Evolutionary conservation across 1,284 basidiomycete genomes (phyloP).

Genomic region (Phellinidium pouzarii): DNA sequence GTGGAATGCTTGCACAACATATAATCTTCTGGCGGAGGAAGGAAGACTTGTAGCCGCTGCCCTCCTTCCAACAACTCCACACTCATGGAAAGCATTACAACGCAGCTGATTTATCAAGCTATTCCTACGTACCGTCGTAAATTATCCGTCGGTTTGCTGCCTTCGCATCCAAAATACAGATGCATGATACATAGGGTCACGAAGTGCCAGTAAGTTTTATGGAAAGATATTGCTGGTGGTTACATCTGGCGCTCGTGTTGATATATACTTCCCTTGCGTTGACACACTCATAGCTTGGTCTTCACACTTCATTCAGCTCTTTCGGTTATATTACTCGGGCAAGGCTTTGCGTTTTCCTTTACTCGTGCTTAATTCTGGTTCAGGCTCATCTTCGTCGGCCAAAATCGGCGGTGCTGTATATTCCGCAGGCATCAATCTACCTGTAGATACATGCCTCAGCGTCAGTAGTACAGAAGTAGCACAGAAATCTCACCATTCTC

Average conservation of each 20-base stretch:
- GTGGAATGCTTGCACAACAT: conserved; percentile 75
- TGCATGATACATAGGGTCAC: no score
- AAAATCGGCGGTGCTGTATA: conserved; percentile 36
- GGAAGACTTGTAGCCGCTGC: conserved; percentile 88
- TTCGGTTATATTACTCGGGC: neutral
- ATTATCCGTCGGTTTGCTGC: no score
- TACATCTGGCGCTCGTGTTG: no score
- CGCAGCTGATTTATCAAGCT: neutral
- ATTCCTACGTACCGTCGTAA: no score
- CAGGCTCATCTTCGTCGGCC: conserved; percentile 39
- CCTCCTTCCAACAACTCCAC: conserved; percentile 59
- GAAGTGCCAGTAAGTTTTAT: no score
- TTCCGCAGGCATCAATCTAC: conserved; percentile 36
- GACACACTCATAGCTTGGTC: neutral
- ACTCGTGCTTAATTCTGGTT: conserved; percentile 22
- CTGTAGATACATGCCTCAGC: conserved; percentile 25
- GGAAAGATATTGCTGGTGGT: no score
- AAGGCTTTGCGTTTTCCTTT: conserved; percentile 46
- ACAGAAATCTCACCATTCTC: conserved; percentile 45
- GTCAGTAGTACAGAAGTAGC: conserved; percentile 11
- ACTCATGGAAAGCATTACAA: conserved; percentile 33
- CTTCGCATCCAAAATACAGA: no score
- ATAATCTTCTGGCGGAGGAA: conserved; percentile 89
- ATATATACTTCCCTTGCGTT: no score
- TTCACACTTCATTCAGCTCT: neutral